Percentiles rank a stretch among this genome's conserved stretches.
phyloP scores from a whole-genome alignment of 78 protist species.

The Dictyostelium brefeldianum region DNA sequence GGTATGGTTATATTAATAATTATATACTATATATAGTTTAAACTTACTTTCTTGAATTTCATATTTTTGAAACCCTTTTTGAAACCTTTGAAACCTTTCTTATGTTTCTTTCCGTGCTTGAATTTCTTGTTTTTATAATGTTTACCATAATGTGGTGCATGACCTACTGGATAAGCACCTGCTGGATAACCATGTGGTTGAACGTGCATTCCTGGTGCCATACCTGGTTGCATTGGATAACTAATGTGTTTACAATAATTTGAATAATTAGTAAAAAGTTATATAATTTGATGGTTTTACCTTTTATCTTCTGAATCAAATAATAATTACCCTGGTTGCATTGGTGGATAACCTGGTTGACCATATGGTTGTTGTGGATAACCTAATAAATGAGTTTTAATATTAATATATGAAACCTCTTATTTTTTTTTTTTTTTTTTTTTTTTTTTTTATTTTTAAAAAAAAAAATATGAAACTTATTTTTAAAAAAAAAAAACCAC shows the following conservation, averaged over 20 bases:
- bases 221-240: slow-evolving; percentile 66
- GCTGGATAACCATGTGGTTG: slow-evolving; percentile 39
- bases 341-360: slow-evolving; percentile 43
- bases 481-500: too few relatives aligned
- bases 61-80: slow-evolving; percentile 42
- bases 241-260: too few relatives aligned
- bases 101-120: slow-evolving; percentile 21
- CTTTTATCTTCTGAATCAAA: too few relatives aligned
- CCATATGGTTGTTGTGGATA: slow-evolving; percentile 48
- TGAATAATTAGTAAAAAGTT: too few relatives aligned
- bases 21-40: too few relatives aligned
- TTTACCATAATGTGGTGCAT: slow-evolving; percentile 49
- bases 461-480: too few relatives aligned
- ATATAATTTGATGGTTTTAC: too few relatives aligned
- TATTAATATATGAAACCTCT: too few relatives aligned
- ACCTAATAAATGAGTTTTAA: too few relatives aligned
- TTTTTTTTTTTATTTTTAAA: too few relatives aligned
- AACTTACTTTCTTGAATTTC: too few relatives aligned
- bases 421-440: neutral
- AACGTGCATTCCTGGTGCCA: slow-evolving; percentile 17
- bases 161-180: slow-evolving; percentile 43
- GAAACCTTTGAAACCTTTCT: slow-evolving; percentile 53
- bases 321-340: slow-evolving; percentile 54
- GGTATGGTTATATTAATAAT: too few relatives aligned
- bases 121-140: neutral